A percentile compares a stretch with the other conserved stretches of the same genome.
Conservation (phyloP, 805 yeast species). For the Suhomyces canberraensis region DNA sequence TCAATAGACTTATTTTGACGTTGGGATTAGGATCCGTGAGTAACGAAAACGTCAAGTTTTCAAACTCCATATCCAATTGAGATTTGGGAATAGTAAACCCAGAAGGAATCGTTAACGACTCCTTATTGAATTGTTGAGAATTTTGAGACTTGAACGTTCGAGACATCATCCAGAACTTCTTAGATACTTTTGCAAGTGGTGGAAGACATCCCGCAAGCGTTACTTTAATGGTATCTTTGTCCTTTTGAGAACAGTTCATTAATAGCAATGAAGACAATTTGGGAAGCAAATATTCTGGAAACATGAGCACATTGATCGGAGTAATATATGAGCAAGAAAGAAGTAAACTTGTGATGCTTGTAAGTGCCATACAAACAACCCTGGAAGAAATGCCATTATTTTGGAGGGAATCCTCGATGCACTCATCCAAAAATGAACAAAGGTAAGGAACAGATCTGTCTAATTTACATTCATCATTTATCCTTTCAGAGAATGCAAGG, state of each 20-base stretch:
- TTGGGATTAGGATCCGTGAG: conserved; percentile 65
- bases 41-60: conserved; percentile 58
- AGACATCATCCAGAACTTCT: conserved; percentile 61
- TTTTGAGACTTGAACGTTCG: conserved; percentile 37
- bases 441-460: conserved; percentile 85
- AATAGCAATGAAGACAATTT: conserved; percentile 39
- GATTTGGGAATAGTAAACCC: conserved; percentile 32
- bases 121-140: conserved; percentile 15
- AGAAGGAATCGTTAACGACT: conserved; percentile 5
- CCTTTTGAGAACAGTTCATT: conserved; percentile 28
- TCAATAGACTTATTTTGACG: conserved; percentile 68
- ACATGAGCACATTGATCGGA: conserved; percentile 71
- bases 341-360: conserved; percentile 64
- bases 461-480: conserved; percentile 78
- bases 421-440: conserved; percentile 67
- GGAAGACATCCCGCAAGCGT: conserved; percentile 75
- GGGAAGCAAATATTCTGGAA: conserved; percentile 81
- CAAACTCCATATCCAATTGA: conserved; percentile 53
- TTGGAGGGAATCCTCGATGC: conserved; percentile 13
- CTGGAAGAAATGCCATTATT: conserved; percentile 39
- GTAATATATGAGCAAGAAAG: conserved; percentile 60
- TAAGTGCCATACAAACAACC: conserved; percentile 66
- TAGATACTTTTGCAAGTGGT: conserved; percentile 60
- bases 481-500: conserved; percentile 67
- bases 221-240: conserved; percentile 42